phyloP scores from a whole-genome alignment of 306 rosid species.

The Cyclanthera cordifolia region DNA sequence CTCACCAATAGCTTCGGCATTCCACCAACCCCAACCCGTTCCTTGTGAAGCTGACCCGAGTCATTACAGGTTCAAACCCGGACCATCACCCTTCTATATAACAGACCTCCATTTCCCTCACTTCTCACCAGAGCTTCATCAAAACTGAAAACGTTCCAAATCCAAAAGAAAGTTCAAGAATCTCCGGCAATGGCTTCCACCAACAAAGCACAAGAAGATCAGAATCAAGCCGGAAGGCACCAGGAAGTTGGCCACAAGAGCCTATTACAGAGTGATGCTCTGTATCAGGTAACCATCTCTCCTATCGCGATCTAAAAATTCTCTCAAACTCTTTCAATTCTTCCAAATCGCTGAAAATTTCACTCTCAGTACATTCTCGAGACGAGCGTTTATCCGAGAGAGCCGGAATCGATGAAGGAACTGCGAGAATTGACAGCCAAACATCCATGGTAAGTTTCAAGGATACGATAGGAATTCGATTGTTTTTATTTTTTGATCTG shows the following conservation, averaged over 20 bases:
- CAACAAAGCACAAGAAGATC: constrained; percentile 36
- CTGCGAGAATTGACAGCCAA: constrained; percentile 16
- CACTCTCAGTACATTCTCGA: constrained; percentile 16
- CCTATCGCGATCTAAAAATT: no score
- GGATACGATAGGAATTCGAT: neutral
- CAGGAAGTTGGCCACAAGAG: constrained; percentile 98
- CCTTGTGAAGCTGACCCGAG: neutral
- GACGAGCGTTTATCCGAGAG: constrained; percentile 21
- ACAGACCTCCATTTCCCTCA: neutral
- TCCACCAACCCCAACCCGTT: constrained; percentile 9
- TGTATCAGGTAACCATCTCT: constrained; percentile 62
- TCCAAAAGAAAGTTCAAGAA: neutral
- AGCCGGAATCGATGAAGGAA: constrained; percentile 21
- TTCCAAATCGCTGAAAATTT: neutral
- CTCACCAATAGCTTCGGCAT: neutral
- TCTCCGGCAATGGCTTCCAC: constrained; percentile 52
- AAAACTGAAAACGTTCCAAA: neutral
- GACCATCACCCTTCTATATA: constrained; percentile 18
- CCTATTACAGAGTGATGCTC: constrained; percentile 88
- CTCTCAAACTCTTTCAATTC: neutral
- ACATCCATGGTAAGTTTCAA: constrained; percentile 18
- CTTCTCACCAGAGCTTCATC: neutral
- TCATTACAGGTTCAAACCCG: constrained; percentile 33
- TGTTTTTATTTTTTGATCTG: neutral
- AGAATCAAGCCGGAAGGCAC: constrained; percentile 56